A percentile compares a stretch with the other conserved stretches of the same genome.
phyloP scores from a whole-genome alignment of 108 stramenopile genomes.

The Cylindrotheca fusiformis region DNA sequence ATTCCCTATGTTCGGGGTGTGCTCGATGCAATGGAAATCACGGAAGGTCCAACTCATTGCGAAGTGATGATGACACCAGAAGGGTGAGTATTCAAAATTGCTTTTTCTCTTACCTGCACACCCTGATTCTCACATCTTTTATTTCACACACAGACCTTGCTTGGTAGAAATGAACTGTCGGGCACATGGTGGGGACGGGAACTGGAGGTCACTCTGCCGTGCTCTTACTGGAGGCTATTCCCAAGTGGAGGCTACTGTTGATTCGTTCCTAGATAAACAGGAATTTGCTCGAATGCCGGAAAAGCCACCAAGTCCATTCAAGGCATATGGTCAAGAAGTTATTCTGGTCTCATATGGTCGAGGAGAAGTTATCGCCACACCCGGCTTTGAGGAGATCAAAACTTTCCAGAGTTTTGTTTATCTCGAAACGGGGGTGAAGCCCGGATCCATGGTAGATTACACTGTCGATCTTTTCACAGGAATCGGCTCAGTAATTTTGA shows the following conservation, averaged over 20 bases:
- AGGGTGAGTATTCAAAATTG: slow-evolving; percentile 34
- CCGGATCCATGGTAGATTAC: slow-evolving; percentile 72
- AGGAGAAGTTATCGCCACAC: slow-evolving; percentile 68
- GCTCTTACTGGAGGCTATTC: slow-evolving; percentile 78
- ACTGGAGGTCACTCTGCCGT: slow-evolving; percentile 81
- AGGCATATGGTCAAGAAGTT: slow-evolving; percentile 84
- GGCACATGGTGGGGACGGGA: slow-evolving; percentile 93
- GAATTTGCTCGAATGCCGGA: slow-evolving; percentile 54
- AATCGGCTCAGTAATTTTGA: slow-evolving; percentile 80
- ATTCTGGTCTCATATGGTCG: slow-evolving; percentile 76
- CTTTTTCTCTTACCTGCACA: slow-evolving; percentile 1
- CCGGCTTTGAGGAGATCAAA: slow-evolving; percentile 82
- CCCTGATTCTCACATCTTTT: slow-evolving; percentile 12
- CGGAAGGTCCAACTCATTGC: slow-evolving; percentile 62
- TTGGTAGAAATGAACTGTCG: slow-evolving; percentile 84
- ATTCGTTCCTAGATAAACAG: slow-evolving; percentile 70
- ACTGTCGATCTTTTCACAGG: slow-evolving; percentile 85
- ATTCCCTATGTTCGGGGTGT: slow-evolving; percentile 78
- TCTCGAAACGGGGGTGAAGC: slow-evolving; percentile 74
- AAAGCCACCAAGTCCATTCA: slow-evolving; percentile 78
- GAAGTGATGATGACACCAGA: slow-evolving; percentile 69
- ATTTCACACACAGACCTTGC: slow-evolving; percentile 50
- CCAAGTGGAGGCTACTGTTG: slow-evolving; percentile 85
- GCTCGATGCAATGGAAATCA: slow-evolving; percentile 73
- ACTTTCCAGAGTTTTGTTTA: slow-evolving; percentile 72